phyloP scores from a whole-genome alignment of 495 filamentous ascomycete genomes.

The Penicillium egyptiacum region DNA sequence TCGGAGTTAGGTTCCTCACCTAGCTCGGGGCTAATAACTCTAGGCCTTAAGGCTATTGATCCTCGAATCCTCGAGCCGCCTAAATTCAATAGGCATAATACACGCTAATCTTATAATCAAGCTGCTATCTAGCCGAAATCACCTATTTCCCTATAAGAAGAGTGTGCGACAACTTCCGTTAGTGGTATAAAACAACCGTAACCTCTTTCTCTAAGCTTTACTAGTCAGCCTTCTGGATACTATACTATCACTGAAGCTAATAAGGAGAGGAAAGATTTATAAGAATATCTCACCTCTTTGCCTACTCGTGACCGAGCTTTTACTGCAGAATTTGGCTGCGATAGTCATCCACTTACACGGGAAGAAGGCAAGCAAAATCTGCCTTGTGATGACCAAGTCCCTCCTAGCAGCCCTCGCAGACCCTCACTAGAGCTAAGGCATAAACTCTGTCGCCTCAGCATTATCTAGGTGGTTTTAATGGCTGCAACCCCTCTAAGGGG shows the following conservation, averaged over 20 bases:
- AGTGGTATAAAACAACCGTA: background rate
- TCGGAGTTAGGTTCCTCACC: background rate
- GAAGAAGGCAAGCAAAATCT: background rate
- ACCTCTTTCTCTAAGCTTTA: background rate
- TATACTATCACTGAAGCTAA: background rate
- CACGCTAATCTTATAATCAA: background rate
- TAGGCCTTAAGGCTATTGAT: conserved; percentile 1
- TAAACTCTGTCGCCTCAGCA: conserved; percentile 5
- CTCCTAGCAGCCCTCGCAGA: background rate
- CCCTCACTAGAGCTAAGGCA: conserved; percentile 14
- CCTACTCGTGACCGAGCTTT: background rate
- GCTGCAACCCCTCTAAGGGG: conserved; percentile 1
- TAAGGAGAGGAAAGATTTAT: background rate
- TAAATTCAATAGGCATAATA: background rate
- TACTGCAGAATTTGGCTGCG: background rate
- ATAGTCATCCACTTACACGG: background rate
- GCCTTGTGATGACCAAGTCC: background rate
- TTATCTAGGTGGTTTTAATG: background rate
- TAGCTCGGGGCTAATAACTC: conserved; percentile 5
- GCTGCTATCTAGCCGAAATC: background rate
- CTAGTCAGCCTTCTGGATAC: background rate
- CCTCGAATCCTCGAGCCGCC: background rate
- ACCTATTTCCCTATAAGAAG: background rate
- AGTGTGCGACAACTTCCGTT: background rate
- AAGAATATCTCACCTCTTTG: background rate